A percentile compares a stretch with the other conserved stretches of the same genome.
Conservation (phyloP, 2,329 filamentous ascomycete genomes). For the Nemania sp. region DNA sequence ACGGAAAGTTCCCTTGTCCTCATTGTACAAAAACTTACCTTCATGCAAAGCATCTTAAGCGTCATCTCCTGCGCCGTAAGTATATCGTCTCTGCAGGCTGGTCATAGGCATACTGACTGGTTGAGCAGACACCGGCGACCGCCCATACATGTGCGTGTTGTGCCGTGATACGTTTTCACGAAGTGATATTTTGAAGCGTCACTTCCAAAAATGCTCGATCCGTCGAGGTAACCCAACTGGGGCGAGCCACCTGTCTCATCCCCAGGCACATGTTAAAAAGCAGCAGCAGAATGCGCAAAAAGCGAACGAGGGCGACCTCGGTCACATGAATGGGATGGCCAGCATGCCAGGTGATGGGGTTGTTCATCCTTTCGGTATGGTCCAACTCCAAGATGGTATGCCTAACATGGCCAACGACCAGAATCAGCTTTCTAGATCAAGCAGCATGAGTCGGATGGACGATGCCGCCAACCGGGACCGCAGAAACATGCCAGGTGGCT, state of each 20-base stretch:
- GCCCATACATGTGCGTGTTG: conserved; percentile 96
- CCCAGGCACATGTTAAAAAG: conserved; percentile 86
- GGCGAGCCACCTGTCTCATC: conserved; percentile 91
- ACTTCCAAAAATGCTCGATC: conserved; percentile 99
- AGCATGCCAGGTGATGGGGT: conserved; percentile 61
- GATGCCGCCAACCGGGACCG: conserved; percentile 60
- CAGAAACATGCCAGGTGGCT: conserved; percentile 57
- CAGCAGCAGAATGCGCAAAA: conserved; percentile 62
- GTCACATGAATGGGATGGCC: conserved; percentile 64
- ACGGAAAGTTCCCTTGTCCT: conserved; percentile 97
- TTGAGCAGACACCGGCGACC: conserved; percentile 84
- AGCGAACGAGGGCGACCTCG: conserved; percentile 57
- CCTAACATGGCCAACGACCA: conserved; percentile 63
- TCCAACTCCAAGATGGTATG: conserved; percentile 60
- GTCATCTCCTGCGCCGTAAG: conserved; percentile 94
- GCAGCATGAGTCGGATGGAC: conserved; percentile 62
- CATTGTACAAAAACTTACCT: conserved; percentile 98
- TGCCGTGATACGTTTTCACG: conserved; percentile 98
- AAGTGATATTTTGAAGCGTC: conserved; percentile 96
- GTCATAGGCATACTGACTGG: conserved; percentile 23
- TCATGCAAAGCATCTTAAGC: conserved; percentile 95
- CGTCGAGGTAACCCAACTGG: conserved; percentile 94
- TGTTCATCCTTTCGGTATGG: conserved; percentile 61
- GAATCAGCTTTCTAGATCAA: conserved; percentile 63
- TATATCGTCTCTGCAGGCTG: conserved; percentile 37